Conservation (phyloP, 2,329 filamentous ascomycete genomes). For the Cryoendolithus antarcticus region DNA sequence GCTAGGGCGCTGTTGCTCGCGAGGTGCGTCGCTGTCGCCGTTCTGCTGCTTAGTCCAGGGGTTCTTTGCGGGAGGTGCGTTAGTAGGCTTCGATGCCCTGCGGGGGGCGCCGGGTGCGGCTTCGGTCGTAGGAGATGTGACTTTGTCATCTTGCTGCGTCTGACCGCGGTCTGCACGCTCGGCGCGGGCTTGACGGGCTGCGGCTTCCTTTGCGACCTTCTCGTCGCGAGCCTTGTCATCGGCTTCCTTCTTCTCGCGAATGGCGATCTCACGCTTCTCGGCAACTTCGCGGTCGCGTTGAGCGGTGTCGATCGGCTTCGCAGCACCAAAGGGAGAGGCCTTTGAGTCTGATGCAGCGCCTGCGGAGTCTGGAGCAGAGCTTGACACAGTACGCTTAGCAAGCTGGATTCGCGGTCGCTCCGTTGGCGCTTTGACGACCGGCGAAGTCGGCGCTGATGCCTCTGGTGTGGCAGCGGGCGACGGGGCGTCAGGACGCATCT, state of each 20-base stretch:
- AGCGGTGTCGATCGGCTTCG: slow-evolving; percentile 85
- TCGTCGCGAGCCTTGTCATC: slow-evolving; percentile 75
- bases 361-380: slow-evolving; percentile 42
- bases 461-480: slow-evolving; percentile 59
- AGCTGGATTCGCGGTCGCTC: slow-evolving; percentile 75
- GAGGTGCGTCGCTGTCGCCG: slow-evolving; percentile 7
- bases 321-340: slow-evolving; percentile 85
- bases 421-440: slow-evolving; percentile 46
- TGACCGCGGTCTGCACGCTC: slow-evolving; percentile 10
- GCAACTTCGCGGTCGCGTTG: slow-evolving; percentile 81
- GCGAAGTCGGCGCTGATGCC: slow-evolving; percentile 62
- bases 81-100: slow-evolving; percentile 15
- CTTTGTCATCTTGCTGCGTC: slow-evolving; percentile 16
- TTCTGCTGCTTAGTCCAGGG: slow-evolving; percentile 20
- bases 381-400: slow-evolving; percentile 79
- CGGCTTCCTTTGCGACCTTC: slow-evolving; percentile 45
- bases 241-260: slow-evolving; percentile 74
- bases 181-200: slow-evolving; percentile 41
- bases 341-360: slow-evolving; percentile 50
- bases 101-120: slow-evolving; percentile 19
- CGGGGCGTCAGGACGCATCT: slow-evolving; percentile 69
- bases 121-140: slow-evolving; percentile 13
- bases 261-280: slow-evolving; percentile 63
- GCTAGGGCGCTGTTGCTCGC: slow-evolving; percentile 8
- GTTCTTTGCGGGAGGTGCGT: slow-evolving; percentile 20